Evolutionary conservation across 495 filamentous ascomycete species (phyloP).

Genomic region (Daldinia grandis): DNA sequence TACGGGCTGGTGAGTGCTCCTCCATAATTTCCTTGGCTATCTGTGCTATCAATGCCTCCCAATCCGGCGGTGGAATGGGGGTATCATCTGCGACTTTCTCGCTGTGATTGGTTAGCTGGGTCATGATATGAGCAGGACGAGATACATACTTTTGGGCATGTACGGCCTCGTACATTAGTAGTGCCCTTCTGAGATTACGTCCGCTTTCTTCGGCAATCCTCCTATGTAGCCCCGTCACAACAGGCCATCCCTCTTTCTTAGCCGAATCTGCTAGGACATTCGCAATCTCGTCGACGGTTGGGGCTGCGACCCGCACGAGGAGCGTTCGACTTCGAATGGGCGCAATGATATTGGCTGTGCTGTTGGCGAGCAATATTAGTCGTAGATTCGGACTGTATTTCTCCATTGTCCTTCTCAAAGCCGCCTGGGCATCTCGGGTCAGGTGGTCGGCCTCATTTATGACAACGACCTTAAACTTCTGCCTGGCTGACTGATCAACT

Average conservation of each 20-base stretch:
- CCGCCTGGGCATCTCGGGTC: constrained; percentile 93
- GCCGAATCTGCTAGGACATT: constrained; percentile 77
- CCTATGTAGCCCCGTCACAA: constrained; percentile 73
- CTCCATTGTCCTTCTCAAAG: constrained; percentile 95
- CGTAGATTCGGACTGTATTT: constrained; percentile 96
- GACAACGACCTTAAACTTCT: constrained; percentile 97
- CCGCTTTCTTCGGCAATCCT: constrained; percentile 92
- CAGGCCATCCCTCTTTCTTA: constrained; percentile 77
- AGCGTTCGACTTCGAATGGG: constrained; percentile 90
- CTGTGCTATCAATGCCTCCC: constrained; percentile 87
- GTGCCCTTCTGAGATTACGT: constrained; percentile 84
- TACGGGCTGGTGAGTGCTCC: constrained; percentile 85
- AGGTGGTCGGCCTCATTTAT: constrained; percentile 99
- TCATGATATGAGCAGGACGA: neutral
- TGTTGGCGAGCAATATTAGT: constrained; percentile 90
- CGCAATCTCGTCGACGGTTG: constrained; percentile 84
- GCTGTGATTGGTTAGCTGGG: constrained; percentile 58
- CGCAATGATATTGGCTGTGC: constrained; percentile 96
- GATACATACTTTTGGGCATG: constrained; percentile 89
- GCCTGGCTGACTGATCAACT: constrained; percentile 86
- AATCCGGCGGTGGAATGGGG: constrained; percentile 91
- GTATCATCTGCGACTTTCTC: constrained; percentile 90
- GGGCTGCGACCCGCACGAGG: constrained; percentile 90
- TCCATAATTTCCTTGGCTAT: constrained; percentile 90
- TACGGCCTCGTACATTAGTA: constrained; percentile 96